Evolutionary conservation across 306 rosid species (phyloP), one percentile per base, ranked within the genome.

Genomic region (Prunus mira): DNA sequence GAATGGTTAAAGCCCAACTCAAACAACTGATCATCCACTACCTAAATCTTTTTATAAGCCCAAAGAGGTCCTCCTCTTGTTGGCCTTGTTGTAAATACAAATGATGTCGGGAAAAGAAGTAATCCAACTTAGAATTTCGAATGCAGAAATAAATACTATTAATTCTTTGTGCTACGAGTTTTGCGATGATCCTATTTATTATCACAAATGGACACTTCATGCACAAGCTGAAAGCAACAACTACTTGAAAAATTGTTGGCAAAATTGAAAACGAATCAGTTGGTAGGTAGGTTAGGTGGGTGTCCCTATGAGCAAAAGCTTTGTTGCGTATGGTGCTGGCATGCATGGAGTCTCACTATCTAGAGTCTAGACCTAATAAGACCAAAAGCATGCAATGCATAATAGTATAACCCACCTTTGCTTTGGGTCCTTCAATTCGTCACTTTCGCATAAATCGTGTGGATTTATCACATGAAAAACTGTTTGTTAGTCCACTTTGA

Each of bases 401-500:
- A 70, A 27, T 51, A 76, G 84, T 70, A 27, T 13, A 66, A 54
- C 47, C 73, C 74, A 76, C 74, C 47, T 19, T 27, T 3, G 56
- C 43, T 19, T 32, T 4, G 56, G 18, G 41, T 13, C 18, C 46
- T 5, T 32, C 18, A 8, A 28, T 52, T 51, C 27, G 46, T 60
- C 41, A 19, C 54, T 56, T 68, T 60, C 62, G 43, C 65, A 62
- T 28, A 62, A 62, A 27, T 22, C 65, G 24, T 41, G 46, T 10
- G 77, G 77, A 63, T 64, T 5, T 45, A 19, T 76, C 84, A 64
- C 71, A 49, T 32, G 65, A 9, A n/a, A 25, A 65, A 76, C 84
- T 76, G 74, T 81, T 76, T 71, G 78, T 18, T 47, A 71, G 81
- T 76, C 78, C 3, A 81, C 78, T 15, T 75, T 63, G 15, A 50